phyloP scores from a whole-genome alignment of 192 early-diverging fungal genomes.

The Podila verticillata region DNA sequence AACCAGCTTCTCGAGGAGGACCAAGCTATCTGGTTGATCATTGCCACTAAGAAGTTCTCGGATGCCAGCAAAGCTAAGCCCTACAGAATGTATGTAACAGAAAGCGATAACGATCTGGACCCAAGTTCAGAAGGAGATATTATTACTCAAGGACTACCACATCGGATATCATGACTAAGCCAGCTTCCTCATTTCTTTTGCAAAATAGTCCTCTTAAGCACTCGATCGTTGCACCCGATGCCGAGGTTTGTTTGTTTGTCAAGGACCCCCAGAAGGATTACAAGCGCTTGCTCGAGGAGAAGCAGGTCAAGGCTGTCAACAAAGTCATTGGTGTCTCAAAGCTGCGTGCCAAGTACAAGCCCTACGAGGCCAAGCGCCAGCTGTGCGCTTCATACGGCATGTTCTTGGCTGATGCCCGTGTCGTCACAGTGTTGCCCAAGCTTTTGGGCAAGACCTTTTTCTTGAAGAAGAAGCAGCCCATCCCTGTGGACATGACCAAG shows the following conservation, averaged over 20 bases:
- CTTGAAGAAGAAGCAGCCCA: constrained; percentile 83
- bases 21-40: constrained; percentile 67
- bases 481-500: constrained; percentile 74
- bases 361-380: constrained; percentile 83
- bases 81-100: constrained; percentile 65
- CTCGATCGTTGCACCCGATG: constrained; percentile 68
- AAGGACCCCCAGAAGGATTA: constrained; percentile 86
- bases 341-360: constrained; percentile 81
- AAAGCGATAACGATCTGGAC: background rate
- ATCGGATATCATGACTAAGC: background rate
- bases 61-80: constrained; percentile 70
- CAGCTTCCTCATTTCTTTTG: background rate
- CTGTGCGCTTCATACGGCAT: constrained; percentile 82
- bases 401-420: constrained; percentile 89
- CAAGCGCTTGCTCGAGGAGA: constrained; percentile 74
- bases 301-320: constrained; percentile 69
- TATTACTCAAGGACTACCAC: background rate
- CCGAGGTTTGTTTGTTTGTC: constrained; percentile 87
- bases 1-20: constrained; percentile 62
- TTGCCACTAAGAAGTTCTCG: constrained; percentile 77
- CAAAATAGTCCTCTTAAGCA: constrained; percentile 72
- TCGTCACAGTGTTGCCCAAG: constrained; percentile 79
- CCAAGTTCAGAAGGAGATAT: background rate
- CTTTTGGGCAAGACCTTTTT: constrained; percentile 88
- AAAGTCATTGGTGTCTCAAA: constrained; percentile 83